Evolutionary conservation across 306 rosid genomes (phyloP).

Genomic region (Geum urbanum): DNA sequence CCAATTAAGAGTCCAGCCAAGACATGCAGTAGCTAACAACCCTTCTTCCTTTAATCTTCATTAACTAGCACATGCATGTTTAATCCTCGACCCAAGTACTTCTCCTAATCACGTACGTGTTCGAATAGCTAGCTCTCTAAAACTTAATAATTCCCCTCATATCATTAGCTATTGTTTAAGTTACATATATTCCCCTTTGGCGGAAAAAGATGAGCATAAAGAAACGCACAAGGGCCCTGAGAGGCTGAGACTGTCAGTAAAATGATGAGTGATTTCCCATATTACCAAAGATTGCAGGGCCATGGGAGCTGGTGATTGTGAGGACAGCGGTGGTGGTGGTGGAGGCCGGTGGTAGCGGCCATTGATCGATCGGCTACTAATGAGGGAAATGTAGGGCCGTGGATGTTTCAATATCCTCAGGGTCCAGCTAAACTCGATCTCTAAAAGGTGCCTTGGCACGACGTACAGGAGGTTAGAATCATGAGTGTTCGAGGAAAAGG

Average conservation of each 20-base stretch:
- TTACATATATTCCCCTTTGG: background rate
- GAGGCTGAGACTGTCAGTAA: background rate
- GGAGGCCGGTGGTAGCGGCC: constrained; percentile 6
- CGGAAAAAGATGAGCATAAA: background rate
- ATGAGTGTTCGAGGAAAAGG: background rate
- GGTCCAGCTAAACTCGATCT: background rate
- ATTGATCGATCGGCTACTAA: background rate
- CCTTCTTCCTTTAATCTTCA: too few relatives aligned
- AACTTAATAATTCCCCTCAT: background rate
- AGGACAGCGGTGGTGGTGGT: constrained; percentile 16
- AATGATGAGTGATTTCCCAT: constrained; percentile 2
- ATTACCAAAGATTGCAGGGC: constrained; percentile 10
- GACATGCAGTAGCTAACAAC: too few relatives aligned
- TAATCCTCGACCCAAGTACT: too few relatives aligned
- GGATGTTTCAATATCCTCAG: background rate
- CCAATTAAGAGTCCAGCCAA: too few relatives aligned
- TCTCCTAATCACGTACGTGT: too few relatives aligned
- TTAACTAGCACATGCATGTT: too few relatives aligned
- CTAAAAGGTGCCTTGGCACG: background rate
- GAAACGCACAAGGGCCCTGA: background rate
- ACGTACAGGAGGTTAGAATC: background rate
- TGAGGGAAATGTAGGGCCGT: constrained; percentile 3
- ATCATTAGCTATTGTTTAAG: background rate
- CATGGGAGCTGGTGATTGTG: background rate
- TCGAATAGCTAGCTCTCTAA: too few relatives aligned